These are phyloP conservation scores for Fusarium sp. DNA, from an alignment of 2,329 filamentous ascomycete genomes.

Conservation along the genomic window DNA sequence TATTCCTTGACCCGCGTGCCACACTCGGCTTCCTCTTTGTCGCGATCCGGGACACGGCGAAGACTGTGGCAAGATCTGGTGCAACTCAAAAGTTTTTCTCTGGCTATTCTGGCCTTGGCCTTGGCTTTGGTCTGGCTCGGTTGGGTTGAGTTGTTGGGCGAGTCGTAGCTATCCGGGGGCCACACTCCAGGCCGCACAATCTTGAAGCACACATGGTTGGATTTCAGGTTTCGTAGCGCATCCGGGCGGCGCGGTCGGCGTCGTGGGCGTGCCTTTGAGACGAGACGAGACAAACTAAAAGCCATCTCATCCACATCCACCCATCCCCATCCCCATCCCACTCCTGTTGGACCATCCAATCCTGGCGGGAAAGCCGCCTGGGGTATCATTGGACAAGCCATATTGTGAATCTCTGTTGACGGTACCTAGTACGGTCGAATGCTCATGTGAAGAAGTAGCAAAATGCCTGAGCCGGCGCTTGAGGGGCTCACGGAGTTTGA, in stretches of 20 bases:
- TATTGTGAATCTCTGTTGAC: not conserved
- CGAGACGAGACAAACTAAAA: conserved; percentile 29
- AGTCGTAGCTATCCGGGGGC: conserved; percentile 11
- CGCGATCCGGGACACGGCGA: conserved; percentile 3
- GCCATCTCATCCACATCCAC: conserved; percentile 27
- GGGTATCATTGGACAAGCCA: conserved; percentile 20
- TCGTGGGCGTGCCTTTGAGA: conserved; percentile 14
- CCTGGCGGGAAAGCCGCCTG: conserved; percentile 10
- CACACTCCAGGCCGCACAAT: not conserved
- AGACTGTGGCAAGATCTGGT: conserved; percentile 14
- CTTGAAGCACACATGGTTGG: conserved; percentile 12
- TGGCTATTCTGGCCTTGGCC: not conserved
- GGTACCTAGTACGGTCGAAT: not conserved
- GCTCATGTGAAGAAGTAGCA: conserved; percentile 4
- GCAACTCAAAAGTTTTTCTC: conserved; percentile 11
- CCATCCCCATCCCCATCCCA: conserved; percentile 2
- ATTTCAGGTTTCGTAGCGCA: conserved; percentile 16
- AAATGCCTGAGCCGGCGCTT: conserved; percentile 16
- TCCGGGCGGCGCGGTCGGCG: conserved; percentile 8
- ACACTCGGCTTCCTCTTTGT: conserved; percentile 1
- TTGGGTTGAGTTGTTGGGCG: conserved; percentile 2
- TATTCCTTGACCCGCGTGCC: conserved; percentile 5
- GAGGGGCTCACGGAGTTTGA: not conserved
- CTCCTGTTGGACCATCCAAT: conserved; percentile 2
- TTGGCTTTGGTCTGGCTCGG: not conserved